Evolutionary conservation across 306 rosid genomes (phyloP).

Genomic region (Canavalia ensiformis): DNA sequence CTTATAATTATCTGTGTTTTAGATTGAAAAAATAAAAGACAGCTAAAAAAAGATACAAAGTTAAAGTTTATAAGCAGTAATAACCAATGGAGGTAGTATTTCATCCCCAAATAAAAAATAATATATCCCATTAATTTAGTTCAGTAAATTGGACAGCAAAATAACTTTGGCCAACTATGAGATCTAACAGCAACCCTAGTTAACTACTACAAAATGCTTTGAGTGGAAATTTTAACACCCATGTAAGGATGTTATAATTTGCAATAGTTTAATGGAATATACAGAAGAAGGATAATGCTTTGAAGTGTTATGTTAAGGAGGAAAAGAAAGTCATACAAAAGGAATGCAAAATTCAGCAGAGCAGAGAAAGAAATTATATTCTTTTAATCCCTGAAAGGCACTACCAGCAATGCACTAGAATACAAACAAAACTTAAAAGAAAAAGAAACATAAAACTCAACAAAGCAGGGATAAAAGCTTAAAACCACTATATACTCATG

Average conservation of each 20-base stretch:
- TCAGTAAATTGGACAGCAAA: neutral
- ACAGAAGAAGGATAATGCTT: neutral
- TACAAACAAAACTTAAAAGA: too few species aligned
- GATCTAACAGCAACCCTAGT: neutral
- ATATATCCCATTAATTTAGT: neutral
- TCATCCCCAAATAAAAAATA: neutral
- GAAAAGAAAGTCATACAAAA: neutral
- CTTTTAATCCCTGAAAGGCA: neutral
- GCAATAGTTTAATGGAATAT: neutral
- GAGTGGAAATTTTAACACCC: neutral
- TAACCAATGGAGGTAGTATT: neutral
- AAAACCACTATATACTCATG: neutral
- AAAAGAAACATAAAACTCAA: neutral
- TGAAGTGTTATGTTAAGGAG: neutral
- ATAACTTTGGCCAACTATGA: neutral
- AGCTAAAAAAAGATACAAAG: too few species aligned
- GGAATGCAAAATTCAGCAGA: neutral
- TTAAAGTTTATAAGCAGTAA: too few species aligned
- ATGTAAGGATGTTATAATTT: neutral
- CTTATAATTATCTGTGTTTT: too few species aligned
- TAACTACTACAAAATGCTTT: neutral
- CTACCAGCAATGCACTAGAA: too few species aligned
- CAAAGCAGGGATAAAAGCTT: neutral
- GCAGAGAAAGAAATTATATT: neutral
- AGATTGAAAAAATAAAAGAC: too few species aligned